Evolutionary conservation across 1,284 basidiomycete genomes (phyloP).

Genomic region (Cystobasidium pallidum): DNA sequence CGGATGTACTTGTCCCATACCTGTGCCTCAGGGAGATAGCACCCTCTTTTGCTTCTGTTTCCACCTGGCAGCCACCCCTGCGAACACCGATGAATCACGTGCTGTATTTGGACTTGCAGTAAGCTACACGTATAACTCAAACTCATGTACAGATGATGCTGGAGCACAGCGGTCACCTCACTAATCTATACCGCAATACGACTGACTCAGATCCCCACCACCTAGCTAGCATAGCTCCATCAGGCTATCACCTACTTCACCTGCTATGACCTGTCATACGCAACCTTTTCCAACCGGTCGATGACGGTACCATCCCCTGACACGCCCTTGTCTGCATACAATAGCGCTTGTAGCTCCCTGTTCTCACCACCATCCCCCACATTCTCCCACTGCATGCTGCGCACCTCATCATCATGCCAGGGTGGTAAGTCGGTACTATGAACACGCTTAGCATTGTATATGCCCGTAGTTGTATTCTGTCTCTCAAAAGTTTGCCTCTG

Average conservation of each 20-base stretch:
- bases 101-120: too few relatives aligned
- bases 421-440: background rate
- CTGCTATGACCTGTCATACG: background rate
- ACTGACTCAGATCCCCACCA: too few relatives aligned
- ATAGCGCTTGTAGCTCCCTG: background rate
- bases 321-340: background rate
- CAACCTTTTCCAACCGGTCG: background rate
- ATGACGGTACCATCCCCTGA: background rate
- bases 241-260: background rate
- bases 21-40: too few relatives aligned
- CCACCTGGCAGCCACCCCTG: too few relatives aligned
- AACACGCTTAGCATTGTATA: background rate
- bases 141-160: too few relatives aligned
- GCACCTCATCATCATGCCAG: background rate
- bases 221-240: background rate
- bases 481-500: background rate
- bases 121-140: too few relatives aligned
- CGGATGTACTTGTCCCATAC: too few relatives aligned
- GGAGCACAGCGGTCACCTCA: too few relatives aligned
- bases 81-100: too few relatives aligned
- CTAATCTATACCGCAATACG: too few relatives aligned
- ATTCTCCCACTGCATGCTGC: background rate
- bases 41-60: too few relatives aligned
- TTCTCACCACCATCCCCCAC: background rate
- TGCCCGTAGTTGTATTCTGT: background rate